These are phyloP conservation scores for Phialophora expanda DNA, from an alignment of 2,329 filamentous ascomycete genomes.

Conservation along the genomic window DNA sequence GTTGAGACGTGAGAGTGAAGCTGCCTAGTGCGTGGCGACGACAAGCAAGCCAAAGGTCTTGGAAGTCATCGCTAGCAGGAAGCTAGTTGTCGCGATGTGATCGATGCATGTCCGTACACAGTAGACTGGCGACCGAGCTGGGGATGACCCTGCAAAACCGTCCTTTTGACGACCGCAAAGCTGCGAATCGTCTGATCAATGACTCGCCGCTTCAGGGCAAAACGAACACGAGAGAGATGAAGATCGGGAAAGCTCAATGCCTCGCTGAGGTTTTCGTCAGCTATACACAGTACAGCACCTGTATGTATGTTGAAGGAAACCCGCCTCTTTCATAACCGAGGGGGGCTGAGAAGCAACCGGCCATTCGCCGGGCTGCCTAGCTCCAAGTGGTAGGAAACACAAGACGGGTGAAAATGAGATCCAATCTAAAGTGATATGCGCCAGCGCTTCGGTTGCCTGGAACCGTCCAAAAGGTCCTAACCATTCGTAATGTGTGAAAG, in stretches of 20 bases:
- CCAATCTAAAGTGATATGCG: not conserved
- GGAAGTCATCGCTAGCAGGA: not conserved
- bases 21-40: slow-evolving; percentile 11
- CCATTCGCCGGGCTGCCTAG: not conserved
- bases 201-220: not conserved
- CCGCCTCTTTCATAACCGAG: not conserved
- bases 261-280: not conserved
- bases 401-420: not conserved
- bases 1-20: not conserved
- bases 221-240: not conserved
- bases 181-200: not conserved
- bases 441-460: slow-evolving; percentile 19
- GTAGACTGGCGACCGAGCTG: not conserved
- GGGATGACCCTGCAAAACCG: too few relatives aligned
- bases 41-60: not conserved
- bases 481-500: not conserved
- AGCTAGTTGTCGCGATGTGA: not conserved
- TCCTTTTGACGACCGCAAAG: not conserved
- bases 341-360: not conserved
- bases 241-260: not conserved
- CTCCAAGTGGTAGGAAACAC: not conserved
- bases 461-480: not conserved
- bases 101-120: not conserved
- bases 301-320: not conserved
- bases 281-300: not conserved